Evolutionary conservation across 495 filamentous ascomycete species (phyloP).

Genomic region (Penicillium silybi): DNA sequence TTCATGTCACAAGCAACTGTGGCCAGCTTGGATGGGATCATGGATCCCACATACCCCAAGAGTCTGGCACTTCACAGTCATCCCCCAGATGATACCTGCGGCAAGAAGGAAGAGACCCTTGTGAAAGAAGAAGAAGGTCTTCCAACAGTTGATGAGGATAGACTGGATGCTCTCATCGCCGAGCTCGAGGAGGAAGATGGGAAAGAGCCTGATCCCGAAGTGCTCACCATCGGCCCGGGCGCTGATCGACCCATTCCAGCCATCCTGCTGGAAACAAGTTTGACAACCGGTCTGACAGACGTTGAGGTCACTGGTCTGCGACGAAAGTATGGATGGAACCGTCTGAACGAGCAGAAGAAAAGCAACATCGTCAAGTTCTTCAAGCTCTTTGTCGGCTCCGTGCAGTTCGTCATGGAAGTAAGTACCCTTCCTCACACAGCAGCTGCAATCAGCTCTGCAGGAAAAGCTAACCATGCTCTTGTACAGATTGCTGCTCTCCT

Average conservation of each 20-base stretch:
- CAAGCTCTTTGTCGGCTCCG: constrained; percentile 80
- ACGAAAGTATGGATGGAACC: constrained; percentile 78
- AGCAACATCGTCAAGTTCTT: constrained; percentile 82
- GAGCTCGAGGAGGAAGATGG: constrained; percentile 78
- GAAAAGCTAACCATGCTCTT: not conserved
- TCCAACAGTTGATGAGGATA: constrained; percentile 44
- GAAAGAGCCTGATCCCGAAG: constrained; percentile 55
- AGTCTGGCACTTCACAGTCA: constrained; percentile 3
- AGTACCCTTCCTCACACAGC: not conserved
- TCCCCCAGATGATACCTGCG: not conserved
- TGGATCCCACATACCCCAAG: not conserved
- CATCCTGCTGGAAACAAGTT: constrained; percentile 68
- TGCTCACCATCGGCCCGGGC: constrained; percentile 32
- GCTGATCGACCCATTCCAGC: constrained; percentile 53
- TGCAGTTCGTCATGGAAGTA: constrained; percentile 94
- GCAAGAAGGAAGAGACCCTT: constrained; percentile 1
- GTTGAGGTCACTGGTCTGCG: constrained; percentile 58
- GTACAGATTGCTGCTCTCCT: constrained; percentile 65
- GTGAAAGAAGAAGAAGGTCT: not conserved
- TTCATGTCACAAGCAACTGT: not conserved
- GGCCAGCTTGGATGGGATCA: not conserved
- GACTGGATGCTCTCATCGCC: constrained; percentile 77
- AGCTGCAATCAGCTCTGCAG: not conserved
- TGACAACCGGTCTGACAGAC: constrained; percentile 64
- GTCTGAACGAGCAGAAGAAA: constrained; percentile 86